These are phyloP conservation scores for Puccinia novopanici DNA, from an alignment of 1,284 basidiomycete species.

Conservation along the genomic window DNA sequence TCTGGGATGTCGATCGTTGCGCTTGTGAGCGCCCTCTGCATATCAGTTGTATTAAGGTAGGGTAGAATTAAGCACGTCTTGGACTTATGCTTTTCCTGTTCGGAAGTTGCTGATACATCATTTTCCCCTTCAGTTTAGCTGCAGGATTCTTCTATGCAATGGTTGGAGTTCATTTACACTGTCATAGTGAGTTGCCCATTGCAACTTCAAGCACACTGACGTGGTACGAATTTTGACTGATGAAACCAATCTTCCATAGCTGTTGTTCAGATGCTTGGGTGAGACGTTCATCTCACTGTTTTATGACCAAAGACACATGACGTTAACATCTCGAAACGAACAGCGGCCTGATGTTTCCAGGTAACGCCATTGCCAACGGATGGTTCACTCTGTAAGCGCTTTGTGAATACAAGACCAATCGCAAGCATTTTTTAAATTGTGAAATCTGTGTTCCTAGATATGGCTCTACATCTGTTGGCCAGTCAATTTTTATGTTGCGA, in stretches of 20 bases:
- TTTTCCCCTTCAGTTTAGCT: constrained; percentile 28
- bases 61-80: background rate
- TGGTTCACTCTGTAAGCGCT: constrained; percentile 43
- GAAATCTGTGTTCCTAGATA: constrained; percentile 11
- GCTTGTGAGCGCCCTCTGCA: constrained; percentile 2
- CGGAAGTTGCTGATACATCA: background rate
- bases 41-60: constrained; percentile 41
- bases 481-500: constrained; percentile 31
- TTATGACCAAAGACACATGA: background rate
- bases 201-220: background rate
- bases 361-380: constrained; percentile 44
- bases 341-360: constrained; percentile 47
- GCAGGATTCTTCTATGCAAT: constrained; percentile 45
- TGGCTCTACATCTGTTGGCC: constrained; percentile 24
- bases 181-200: constrained; percentile 32
- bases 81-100: background rate
- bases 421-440: background rate
- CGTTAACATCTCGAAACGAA: background rate
- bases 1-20: too few species aligned
- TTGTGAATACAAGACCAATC: background rate
- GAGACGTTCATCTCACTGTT: background rate
- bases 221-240: background rate
- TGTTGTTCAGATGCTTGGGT: constrained; percentile 50
- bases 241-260: constrained; percentile 6
- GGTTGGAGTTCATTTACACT: constrained; percentile 37